These are phyloP conservation scores for Oehlia diaphana DNA, from an alignment of 192 early-diverging fungal genomes.

Conservation along the genomic window DNA sequence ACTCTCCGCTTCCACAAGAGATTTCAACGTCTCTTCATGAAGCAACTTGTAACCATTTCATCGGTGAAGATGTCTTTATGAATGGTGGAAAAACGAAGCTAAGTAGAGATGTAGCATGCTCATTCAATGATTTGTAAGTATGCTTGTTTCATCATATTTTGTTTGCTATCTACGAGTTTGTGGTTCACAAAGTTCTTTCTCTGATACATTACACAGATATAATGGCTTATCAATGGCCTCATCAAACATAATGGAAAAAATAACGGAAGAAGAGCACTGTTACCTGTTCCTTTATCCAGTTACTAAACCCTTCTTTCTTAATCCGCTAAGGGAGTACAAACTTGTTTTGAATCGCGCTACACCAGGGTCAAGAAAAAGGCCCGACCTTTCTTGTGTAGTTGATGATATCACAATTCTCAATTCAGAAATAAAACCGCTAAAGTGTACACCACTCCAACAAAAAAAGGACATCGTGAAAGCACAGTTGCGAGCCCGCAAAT, in stretches of 20 bases:
- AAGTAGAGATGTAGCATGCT: slow-evolving; percentile 19
- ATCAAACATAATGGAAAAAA: slow-evolving; percentile 29
- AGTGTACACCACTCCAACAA: slow-evolving; percentile 19
- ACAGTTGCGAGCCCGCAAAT: slow-evolving; percentile 26
- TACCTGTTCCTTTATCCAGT: slow-evolving; percentile 33
- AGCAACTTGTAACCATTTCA: slow-evolving; percentile 26
- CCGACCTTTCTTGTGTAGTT: slow-evolving; percentile 21
- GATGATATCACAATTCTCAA: slow-evolving; percentile 27
- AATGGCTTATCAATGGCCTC: slow-evolving; percentile 2
- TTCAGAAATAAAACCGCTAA: slow-evolving; percentile 26
- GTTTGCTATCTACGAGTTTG: neutral
- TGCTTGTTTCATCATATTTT: slow-evolving; percentile 22
- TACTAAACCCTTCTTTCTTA: slow-evolving; percentile 14
- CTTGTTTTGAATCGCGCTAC: slow-evolving; percentile 14
- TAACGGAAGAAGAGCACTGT: slow-evolving; percentile 29
- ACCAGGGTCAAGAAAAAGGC: slow-evolving; percentile 20
- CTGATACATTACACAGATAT: slow-evolving; percentile 31
- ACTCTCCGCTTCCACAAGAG: slow-evolving; percentile 26
- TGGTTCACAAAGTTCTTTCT: neutral
- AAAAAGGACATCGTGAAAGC: slow-evolving; percentile 24
- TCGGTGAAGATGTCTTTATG: slow-evolving; percentile 26
- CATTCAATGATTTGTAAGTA: slow-evolving; percentile 29
- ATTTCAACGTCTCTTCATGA: slow-evolving; percentile 30
- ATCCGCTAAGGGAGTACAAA: neutral
- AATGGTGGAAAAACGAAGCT: slow-evolving; percentile 22